Conservation (phyloP, 148 eudicot genomes). For the Polygonum maritimum region DNA sequence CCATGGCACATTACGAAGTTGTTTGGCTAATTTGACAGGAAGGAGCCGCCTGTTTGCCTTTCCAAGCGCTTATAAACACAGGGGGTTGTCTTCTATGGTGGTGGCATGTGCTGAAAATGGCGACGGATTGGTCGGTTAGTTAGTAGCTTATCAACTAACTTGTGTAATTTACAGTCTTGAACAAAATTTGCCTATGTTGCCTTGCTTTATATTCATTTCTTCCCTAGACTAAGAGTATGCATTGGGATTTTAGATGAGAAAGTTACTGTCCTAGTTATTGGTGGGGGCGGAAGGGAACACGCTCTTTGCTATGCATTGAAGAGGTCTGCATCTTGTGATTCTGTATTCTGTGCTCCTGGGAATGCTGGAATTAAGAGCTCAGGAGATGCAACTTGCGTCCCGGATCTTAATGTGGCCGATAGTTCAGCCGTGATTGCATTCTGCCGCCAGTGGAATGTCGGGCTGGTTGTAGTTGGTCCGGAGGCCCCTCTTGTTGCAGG, state of each 20-base stretch:
- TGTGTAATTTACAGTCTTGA: background rate
- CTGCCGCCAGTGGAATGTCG: constrained; percentile 55
- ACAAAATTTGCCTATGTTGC: background rate
- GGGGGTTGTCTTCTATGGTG: background rate
- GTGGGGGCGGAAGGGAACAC: constrained; percentile 98
- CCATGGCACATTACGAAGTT: background rate
- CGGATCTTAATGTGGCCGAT: constrained; percentile 51
- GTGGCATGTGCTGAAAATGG: background rate
- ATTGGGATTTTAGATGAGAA: constrained; percentile 43
- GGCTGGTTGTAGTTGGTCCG: constrained; percentile 89
- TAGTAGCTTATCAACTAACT: background rate
- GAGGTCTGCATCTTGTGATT: constrained; percentile 61
- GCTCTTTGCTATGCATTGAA: constrained; percentile 79
- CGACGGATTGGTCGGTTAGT: constrained; percentile 4
- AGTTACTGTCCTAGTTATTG: constrained; percentile 68
- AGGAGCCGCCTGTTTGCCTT: background rate
- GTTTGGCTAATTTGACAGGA: background rate
- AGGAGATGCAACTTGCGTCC: constrained; percentile 69
- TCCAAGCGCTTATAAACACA: background rate
- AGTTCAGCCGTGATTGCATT: constrained; percentile 72
- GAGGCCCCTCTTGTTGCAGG: constrained; percentile 98
- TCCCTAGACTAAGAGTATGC: background rate
- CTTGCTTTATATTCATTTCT: background rate
- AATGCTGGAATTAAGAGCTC: constrained; percentile 86
- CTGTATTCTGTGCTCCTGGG: constrained; percentile 82